phyloP scores from a whole-genome alignment of 805 yeast genomes.

The Torulaspora microellipsoides region DNA sequence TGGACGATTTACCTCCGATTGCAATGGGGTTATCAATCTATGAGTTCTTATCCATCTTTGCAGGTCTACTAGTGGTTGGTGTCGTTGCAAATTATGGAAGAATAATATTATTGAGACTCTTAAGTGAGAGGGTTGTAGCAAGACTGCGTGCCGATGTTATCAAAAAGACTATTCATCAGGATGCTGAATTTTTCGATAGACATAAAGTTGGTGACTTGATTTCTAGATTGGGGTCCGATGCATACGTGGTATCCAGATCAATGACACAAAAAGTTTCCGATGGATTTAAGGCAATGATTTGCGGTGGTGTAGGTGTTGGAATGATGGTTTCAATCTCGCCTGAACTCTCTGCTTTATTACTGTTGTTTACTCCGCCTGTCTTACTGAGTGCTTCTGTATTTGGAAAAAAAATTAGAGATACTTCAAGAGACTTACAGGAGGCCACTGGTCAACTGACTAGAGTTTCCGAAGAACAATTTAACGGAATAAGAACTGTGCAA shows the following conservation, averaged over 20 bases:
- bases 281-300: constrained; percentile 76
- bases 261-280: constrained; percentile 89
- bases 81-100: constrained; percentile 71
- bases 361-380: constrained; percentile 76
- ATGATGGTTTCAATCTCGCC: constrained; percentile 89
- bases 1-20: constrained; percentile 34
- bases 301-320: constrained; percentile 79
- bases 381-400: constrained; percentile 72
- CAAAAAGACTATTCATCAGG: constrained; percentile 75
- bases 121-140: constrained; percentile 86
- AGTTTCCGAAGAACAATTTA: constrained; percentile 88
- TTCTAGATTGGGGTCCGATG: constrained; percentile 83
- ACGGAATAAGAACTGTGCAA: constrained; percentile 85
- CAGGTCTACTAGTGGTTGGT: constrained; percentile 57
- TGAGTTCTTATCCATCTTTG: constrained; percentile 57
- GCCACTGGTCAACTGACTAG: constrained; percentile 83
- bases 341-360: constrained; percentile 74
- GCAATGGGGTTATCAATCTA: constrained; percentile 48
- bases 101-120: constrained; percentile 44
- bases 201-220: constrained; percentile 93
- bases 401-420: constrained; percentile 72
- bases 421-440: constrained; percentile 76
- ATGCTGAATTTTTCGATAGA: constrained; percentile 89
- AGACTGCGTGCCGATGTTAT: constrained; percentile 74
- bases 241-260: constrained; percentile 82